Base-by-base conservation (phyloP, 768 basidiomycete genomes). In the Mycena floridula region DNA sequence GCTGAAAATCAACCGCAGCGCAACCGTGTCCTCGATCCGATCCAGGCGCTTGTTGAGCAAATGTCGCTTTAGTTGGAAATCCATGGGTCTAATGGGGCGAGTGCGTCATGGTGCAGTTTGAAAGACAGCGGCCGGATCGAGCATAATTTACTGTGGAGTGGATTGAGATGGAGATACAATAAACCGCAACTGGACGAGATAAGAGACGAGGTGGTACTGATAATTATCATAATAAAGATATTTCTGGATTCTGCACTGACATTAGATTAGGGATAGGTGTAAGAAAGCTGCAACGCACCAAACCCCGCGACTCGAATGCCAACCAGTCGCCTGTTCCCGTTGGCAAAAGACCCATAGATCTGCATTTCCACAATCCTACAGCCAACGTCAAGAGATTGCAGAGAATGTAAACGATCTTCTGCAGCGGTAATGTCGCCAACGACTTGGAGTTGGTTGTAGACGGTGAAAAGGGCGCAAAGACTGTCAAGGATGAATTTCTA, bases 261-360 rank as follows among this genome's bases (percentile, higher is more conserved):
- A 27, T 49, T 25, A 23, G 28, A 22, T 37, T 8, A 22, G 30
- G 25, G 18, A 37, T 25, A 25, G 36, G 23, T 12, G 46, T 21
- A 13, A 11, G 26, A 25, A 37, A 23, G n/a, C 12, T 28, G 22
- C n/a, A 16, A 73, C 82, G 54, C 54, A 92, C 88, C 56, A 61
- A 43, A 26, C 80, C 81, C 54, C 93, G 70, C 2, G 80, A 84
- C 68, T 95, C 93, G 53, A 97, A 97, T 12, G 89, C 91, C 42
- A 95, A 67, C 91, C 93, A 97, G 64, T 97, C 94, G 2, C 86
- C 91, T 0, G 91, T 89, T 1, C 94, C 91, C 1, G 81, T 85
- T 0, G 93, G 93, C 15, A 97, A 65, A 42, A 97, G 69, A 0
- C 93, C 93, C 91, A 97, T 93, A 0, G 84, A 78, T 25, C 81